Percentiles rank a stretch among this genome's conserved stretches.
Conservation (phyloP, 345 rosid genomes). For the Rhodamnia rubescens region DNA sequence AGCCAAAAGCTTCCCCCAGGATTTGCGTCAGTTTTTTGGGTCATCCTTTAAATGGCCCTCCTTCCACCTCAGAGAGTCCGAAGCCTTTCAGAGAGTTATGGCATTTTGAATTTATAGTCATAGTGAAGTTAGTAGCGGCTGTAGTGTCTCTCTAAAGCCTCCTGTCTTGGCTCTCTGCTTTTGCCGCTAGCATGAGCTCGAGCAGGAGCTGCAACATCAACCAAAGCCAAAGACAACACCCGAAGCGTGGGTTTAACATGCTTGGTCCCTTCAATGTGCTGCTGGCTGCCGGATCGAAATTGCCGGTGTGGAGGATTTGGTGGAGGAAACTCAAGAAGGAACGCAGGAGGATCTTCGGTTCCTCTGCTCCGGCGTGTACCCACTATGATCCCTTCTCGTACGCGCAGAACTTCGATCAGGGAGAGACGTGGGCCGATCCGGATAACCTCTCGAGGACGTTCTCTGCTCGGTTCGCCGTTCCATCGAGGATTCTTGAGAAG, state of each 20-base stretch:
- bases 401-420: conserved; percentile 35
- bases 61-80: not conserved
- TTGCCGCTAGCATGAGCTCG: not conserved
- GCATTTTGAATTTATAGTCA: not conserved
- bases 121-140: not conserved
- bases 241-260: not conserved
- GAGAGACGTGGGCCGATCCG: conserved; percentile 18
- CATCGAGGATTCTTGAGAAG: conserved; percentile 6
- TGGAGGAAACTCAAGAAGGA: conserved; percentile 26
- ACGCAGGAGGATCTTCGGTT: conserved; percentile 11
- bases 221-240: not conserved
- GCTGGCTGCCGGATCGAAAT: not conserved
- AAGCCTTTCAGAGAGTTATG: not conserved
- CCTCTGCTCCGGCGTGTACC: not conserved
- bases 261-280: not conserved
- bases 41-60: not conserved
- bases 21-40: not conserved
- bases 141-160: not conserved
- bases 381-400: conserved; percentile 22
- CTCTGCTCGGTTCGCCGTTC: conserved; percentile 27
- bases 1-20: not conserved
- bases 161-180: not conserved
- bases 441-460: conserved; percentile 26
- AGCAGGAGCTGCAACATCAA: not conserved
- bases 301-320: conserved; percentile 13